Evolutionary conservation across 139 green algal species (phyloP).

Genomic region (Chlorella ohadii): DNA sequence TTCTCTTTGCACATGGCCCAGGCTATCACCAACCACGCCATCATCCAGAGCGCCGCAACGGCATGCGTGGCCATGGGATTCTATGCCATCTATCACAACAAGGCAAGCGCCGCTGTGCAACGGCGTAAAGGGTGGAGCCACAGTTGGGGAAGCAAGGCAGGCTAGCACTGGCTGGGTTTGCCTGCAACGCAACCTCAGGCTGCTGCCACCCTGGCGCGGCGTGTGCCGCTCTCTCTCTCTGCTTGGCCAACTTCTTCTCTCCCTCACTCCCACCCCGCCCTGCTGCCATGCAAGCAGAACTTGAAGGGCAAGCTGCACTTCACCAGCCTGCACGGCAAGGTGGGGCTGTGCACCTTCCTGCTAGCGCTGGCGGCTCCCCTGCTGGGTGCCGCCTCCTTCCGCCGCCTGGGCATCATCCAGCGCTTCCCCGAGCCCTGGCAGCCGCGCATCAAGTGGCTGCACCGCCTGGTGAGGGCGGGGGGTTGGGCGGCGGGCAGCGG

Average conservation of each 20-base stretch:
- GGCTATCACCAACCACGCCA: slow-evolving; percentile 46
- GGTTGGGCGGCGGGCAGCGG: too few relatives aligned
- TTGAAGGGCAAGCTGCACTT: slow-evolving; percentile 51
- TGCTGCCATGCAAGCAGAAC: too few relatives aligned
- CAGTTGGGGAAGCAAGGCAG: too few relatives aligned
- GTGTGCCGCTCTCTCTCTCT: too few relatives aligned
- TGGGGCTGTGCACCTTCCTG: slow-evolving; percentile 50
- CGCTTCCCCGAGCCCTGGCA: slow-evolving; percentile 60
- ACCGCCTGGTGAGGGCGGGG: slow-evolving; percentile 46
- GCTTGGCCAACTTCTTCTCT: too few relatives aligned
- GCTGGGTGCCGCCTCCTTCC: slow-evolving; percentile 63
- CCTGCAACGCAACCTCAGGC: too few relatives aligned
- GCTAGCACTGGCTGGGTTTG: too few relatives aligned
- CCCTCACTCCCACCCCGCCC: not conserved
- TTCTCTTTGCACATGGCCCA: too few relatives aligned
- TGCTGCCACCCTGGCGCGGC: too few relatives aligned
- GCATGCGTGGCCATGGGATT: slow-evolving; percentile 59
- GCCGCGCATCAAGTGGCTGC: slow-evolving; percentile 57
- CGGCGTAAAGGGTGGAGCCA: too few relatives aligned
- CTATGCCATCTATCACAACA: slow-evolving; percentile 69
- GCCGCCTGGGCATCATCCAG: slow-evolving; percentile 56
- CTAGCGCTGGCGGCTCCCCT: slow-evolving; percentile 52
- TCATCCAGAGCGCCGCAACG: slow-evolving; percentile 40
- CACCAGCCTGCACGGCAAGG: slow-evolving; percentile 45
- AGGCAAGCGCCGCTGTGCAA: slow-evolving; percentile 31